Percentiles rank a stretch among this genome's conserved stretches.
Evolutionary conservation across 805 yeast species (phyloP).

Genomic region (Candida ortonii): DNA sequence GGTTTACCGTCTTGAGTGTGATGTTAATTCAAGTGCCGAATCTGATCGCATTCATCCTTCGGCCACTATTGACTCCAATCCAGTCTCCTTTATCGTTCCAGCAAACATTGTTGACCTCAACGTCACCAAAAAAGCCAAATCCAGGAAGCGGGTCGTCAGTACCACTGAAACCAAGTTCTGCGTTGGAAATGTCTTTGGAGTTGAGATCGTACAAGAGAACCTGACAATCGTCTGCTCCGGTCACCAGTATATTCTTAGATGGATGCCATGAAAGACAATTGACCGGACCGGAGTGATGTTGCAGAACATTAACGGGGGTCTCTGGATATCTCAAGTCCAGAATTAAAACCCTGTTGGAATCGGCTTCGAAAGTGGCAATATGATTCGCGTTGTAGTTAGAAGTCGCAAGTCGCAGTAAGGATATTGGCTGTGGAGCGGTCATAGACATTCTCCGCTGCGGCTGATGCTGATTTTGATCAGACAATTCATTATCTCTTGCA

Average conservation of each 20-base stretch:
- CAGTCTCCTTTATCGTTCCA: slow-evolving; percentile 77
- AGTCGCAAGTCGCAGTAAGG: slow-evolving; percentile 73
- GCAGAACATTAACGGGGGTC: slow-evolving; percentile 64
- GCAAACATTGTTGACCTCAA: slow-evolving; percentile 73
- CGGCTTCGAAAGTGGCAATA: slow-evolving; percentile 76
- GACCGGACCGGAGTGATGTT: slow-evolving; percentile 64
- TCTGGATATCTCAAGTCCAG: slow-evolving; percentile 90
- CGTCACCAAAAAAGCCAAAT: slow-evolving; percentile 54
- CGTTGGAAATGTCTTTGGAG: slow-evolving; percentile 15
- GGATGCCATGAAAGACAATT: slow-evolving; percentile 89
- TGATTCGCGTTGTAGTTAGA: slow-evolving; percentile 79
- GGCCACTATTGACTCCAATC: slow-evolving; percentile 74
- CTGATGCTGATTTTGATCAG: not conserved
- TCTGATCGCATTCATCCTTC: slow-evolving; percentile 63
- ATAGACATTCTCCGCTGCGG: slow-evolving; percentile 2
- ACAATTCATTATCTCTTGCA: not conserved
- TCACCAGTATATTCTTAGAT: slow-evolving; percentile 52
- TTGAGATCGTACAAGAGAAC: slow-evolving; percentile 66
- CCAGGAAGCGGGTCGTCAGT: slow-evolving; percentile 25
- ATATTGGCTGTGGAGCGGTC: slow-evolving; percentile 38
- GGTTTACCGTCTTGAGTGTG: too few relatives aligned
- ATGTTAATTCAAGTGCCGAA: too few relatives aligned
- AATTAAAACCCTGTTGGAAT: slow-evolving; percentile 61
- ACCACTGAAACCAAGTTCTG: not conserved
- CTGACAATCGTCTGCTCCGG: slow-evolving; percentile 74